These are phyloP conservation scores for Xanthoconium purpureum DNA, from an alignment of 768 basidiomycete species.

Conservation along the genomic window DNA sequence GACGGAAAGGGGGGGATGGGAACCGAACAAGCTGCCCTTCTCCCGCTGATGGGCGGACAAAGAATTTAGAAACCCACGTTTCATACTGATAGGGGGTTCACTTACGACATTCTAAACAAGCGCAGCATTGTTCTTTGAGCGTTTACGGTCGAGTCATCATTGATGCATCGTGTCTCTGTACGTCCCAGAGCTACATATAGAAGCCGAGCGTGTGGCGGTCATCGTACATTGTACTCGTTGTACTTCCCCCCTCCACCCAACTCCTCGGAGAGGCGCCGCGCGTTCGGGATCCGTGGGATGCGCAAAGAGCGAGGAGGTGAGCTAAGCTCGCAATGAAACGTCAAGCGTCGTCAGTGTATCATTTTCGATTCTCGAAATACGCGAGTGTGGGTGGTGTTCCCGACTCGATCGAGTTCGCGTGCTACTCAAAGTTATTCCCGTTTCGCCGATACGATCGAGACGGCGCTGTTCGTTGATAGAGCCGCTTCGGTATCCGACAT, in stretches of 20 bases:
- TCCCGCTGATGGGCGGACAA: background rate
- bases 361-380: too few species aligned
- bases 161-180: background rate
- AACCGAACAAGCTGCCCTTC: background rate
- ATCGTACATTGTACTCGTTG: background rate
- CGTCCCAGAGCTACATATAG: constrained; percentile 1
- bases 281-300: background rate
- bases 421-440: background rate
- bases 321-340: background rate
- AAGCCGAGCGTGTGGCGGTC: background rate
- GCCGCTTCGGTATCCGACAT: too few species aligned
- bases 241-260: background rate
- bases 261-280: constrained; percentile 8
- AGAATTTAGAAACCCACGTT: constrained; percentile 10
- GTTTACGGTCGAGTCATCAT: background rate
- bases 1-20: background rate
- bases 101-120: background rate
- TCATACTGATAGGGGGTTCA: constrained; percentile 17
- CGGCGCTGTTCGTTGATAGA: background rate
- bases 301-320: background rate
- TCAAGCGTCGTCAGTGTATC: background rate
- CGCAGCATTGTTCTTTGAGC: background rate
- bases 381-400: background rate
- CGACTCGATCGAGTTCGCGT: background rate
- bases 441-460: background rate